Evolutionary conservation across 2,329 filamentous ascomycete genomes (phyloP), one percentile per base, ranked within the genome.

Genomic region (Mollisia scopiformis): DNA sequence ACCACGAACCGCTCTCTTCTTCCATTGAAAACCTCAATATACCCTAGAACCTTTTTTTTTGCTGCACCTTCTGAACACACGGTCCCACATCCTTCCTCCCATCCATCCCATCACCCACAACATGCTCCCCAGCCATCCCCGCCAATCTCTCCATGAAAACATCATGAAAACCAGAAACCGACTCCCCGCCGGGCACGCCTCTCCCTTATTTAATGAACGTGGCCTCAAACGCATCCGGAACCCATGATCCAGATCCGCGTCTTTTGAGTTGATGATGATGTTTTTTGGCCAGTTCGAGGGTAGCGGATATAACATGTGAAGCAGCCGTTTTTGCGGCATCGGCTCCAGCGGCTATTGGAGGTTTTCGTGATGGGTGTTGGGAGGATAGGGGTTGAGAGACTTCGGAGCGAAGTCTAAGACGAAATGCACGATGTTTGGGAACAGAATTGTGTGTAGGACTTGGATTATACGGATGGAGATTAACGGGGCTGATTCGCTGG

Each of bases 151-250:
- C 69, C 1, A 78, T 63, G 65, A 79, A 79, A 1, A 68, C 57
- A 19, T 74, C 70, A 62, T 85, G 81, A n/a, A 86, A 0, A 87
- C 84, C 11, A 84, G 72, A 30, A 87, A 80, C 10, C 84, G 76
- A 1, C 82, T 84, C 0, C 82, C 86, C 0, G 84, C 83, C 1
- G 82, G 85, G 74, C 84, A 87, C 25, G 86, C 81, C 66, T 87
- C 83, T 33, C 84, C 84, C 68, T 82, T 79, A 70, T 87, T 87
- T n/a, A 46, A 79, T 82, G 81, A 84, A 84, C 65, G 84, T 83
- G 33, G 80, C 82, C 55, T 81, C 74, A 66, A 78, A 75, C 3
- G 76, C 73, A 75, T 76, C 78, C 55, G 75, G 77, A 6, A 76
- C 72, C 0, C 76, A 21, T 76, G 75, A 1, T 78, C 76, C 13